These are phyloP conservation scores for Coffea humblotiana DNA, from an alignment of 305 asterid genomes.

Conservation along the genomic window DNA sequence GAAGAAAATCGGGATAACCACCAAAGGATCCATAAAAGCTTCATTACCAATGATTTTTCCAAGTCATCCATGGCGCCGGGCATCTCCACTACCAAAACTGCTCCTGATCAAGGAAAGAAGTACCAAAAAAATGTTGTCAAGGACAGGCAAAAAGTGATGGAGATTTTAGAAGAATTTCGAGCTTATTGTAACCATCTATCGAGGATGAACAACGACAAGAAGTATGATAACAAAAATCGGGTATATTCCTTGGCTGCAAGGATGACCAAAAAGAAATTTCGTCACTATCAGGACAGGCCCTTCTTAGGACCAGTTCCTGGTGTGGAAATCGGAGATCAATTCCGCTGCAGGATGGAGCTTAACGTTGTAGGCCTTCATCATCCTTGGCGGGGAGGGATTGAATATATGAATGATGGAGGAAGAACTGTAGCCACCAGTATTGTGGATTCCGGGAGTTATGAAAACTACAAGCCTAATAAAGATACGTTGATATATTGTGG, in stretches of 20 bases:
- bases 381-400: constrained; percentile 8
- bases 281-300: not conserved
- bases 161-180: not conserved
- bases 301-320: constrained; percentile 17
- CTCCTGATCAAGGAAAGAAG: too few relatives aligned
- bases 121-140: not conserved
- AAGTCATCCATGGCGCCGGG: not conserved
- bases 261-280: too few relatives aligned
- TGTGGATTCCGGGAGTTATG: constrained; percentile 18
- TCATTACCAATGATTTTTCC: not conserved
- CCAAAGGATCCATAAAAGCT: not conserved
- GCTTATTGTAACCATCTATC: too few relatives aligned
- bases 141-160: not conserved
- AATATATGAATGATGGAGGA: not conserved
- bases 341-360: constrained; percentile 19
- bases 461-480: not conserved
- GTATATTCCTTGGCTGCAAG: not conserved
- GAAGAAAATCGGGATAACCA: not conserved
- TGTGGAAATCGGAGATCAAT: constrained; percentile 20
- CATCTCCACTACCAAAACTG: too few relatives aligned
- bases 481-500: constrained; percentile 4
- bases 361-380: constrained; percentile 15
- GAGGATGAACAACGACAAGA: not conserved
- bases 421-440: constrained; percentile 9
- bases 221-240: not conserved